These are phyloP conservation scores for Cupressus sempervirens DNA, from an alignment of 75 land plant species.

Conservation along the genomic window DNA sequence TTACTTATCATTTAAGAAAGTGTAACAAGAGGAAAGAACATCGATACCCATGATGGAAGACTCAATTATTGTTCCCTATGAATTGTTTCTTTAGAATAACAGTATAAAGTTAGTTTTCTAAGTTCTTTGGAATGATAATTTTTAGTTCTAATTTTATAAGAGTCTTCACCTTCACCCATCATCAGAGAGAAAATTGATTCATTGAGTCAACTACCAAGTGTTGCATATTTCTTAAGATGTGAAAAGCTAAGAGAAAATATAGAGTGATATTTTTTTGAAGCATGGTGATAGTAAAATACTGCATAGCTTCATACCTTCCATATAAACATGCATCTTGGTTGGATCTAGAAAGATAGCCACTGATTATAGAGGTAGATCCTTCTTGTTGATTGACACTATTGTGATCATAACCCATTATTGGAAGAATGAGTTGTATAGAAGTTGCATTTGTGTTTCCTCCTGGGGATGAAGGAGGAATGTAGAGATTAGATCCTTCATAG, in stretches of 20 bases:
- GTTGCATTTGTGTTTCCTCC: conserved; percentile 60
- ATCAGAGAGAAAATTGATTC: neutral
- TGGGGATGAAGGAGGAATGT: conserved; percentile 27
- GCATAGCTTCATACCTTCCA: conserved; percentile 66
- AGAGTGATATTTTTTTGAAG: neutral
- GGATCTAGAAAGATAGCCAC: conserved; percentile 85
- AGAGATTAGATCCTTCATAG: conserved; percentile 66
- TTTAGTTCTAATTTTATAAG: neutral
- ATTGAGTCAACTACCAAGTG: neutral
- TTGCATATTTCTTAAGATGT: neutral
- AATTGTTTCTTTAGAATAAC: neutral
- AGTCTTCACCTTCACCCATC: neutral
- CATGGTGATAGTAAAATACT: neutral
- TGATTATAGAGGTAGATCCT: conserved; percentile 67
- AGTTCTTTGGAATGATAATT: neutral
- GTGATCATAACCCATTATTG: conserved; percentile 72
- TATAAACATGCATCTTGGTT: conserved; percentile 74
- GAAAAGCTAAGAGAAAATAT: neutral
- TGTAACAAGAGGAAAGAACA: neutral
- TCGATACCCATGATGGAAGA: neutral
- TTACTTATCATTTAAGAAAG: neutral
- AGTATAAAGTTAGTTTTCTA: neutral
- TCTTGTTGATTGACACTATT: conserved; percentile 33
- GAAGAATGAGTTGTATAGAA: conserved; percentile 62
- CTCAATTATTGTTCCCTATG: neutral